These are phyloP conservation scores for Crithidia fasciculata DNA, from an alignment of 208 protist genomes.

Conservation along the genomic window DNA sequence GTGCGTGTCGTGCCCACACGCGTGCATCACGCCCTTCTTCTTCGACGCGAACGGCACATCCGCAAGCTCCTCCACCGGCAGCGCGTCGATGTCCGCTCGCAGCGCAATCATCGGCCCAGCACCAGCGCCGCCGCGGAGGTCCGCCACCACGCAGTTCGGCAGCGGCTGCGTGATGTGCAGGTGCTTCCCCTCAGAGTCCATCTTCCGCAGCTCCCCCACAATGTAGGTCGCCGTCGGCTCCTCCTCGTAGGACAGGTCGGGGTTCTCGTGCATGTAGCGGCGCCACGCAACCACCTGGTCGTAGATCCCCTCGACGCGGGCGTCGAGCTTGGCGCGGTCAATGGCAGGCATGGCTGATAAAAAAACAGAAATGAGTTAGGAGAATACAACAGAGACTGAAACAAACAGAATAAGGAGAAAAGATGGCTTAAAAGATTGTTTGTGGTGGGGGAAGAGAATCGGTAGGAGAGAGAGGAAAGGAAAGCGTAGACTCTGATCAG, in stretches of 20 bases:
- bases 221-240: conserved; percentile 63
- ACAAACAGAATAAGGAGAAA: too few relatives aligned
- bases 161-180: conserved; percentile 45
- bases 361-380: neutral
- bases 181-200: conserved; percentile 34
- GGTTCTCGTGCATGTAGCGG: conserved; percentile 64
- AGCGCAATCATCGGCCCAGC: conserved; percentile 49
- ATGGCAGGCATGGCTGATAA: conserved; percentile 11
- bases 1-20: conserved; percentile 72
- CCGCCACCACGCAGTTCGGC: conserved; percentile 43
- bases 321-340: conserved; percentile 27
- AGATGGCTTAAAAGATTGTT: too few relatives aligned
- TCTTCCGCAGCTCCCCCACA: conserved; percentile 38
- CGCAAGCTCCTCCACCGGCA: conserved; percentile 61
- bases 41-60: conserved; percentile 62
- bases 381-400: too few relatives aligned
- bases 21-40: conserved; percentile 65
- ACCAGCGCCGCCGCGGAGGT: conserved; percentile 49
- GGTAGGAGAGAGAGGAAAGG: too few relatives aligned
- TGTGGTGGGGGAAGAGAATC: too few relatives aligned
- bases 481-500: too few relatives aligned
- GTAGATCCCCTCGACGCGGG: conserved; percentile 29
- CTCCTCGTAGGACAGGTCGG: conserved; percentile 53
- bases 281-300: conserved; percentile 61
- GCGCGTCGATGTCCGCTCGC: conserved; percentile 70